Conservation (phyloP, 305 asterid species). For the Fraxinus dipetala region DNA sequence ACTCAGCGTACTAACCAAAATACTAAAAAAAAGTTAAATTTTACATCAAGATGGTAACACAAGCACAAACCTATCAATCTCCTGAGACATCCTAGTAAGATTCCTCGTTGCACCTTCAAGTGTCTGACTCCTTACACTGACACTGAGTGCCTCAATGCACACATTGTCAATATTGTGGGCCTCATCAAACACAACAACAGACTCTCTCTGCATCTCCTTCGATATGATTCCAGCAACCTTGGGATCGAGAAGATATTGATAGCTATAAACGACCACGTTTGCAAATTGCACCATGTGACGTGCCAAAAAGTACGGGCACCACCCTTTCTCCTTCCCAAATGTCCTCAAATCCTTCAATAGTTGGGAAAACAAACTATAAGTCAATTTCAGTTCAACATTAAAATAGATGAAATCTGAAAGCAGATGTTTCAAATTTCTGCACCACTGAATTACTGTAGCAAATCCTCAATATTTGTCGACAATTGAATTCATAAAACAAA, state of each 20-base stretch:
- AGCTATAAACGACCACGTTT: slow-evolving; percentile 92
- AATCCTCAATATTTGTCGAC: slow-evolving; percentile 8
- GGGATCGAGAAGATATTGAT: slow-evolving; percentile 96
- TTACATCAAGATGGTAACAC: neutral
- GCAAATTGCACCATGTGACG: slow-evolving; percentile 98
- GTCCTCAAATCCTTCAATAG: slow-evolving; percentile 65
- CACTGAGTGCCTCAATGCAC: slow-evolving; percentile 96
- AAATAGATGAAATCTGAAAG: neutral
- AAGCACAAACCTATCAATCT: slow-evolving; percentile 77
- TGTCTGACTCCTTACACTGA: slow-evolving; percentile 88
- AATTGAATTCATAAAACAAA: slow-evolving; percentile 7
- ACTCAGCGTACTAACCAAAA: slow-evolving; percentile 15
- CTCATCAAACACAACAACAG: slow-evolving; percentile 96
- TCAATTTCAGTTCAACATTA: slow-evolving; percentile 1
- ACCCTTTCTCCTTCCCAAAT: slow-evolving; percentile 81
- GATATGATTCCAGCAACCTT: slow-evolving; percentile 97
- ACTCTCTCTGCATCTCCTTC: slow-evolving; percentile 96
- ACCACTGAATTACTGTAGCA: slow-evolving; percentile 1
- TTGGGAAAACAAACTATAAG: slow-evolving; percentile 14
- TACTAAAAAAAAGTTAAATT: neutral
- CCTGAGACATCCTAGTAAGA: slow-evolving; percentile 79
- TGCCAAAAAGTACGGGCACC: slow-evolving; percentile 95
- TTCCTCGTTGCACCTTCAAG: slow-evolving; percentile 97
- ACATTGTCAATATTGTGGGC: slow-evolving; percentile 98
- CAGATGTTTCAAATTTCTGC: slow-evolving; percentile 6